These are phyloP conservation scores for Mediolabrus comicus DNA, from an alignment of 108 stramenopile genomes.

Conservation along the genomic window DNA sequence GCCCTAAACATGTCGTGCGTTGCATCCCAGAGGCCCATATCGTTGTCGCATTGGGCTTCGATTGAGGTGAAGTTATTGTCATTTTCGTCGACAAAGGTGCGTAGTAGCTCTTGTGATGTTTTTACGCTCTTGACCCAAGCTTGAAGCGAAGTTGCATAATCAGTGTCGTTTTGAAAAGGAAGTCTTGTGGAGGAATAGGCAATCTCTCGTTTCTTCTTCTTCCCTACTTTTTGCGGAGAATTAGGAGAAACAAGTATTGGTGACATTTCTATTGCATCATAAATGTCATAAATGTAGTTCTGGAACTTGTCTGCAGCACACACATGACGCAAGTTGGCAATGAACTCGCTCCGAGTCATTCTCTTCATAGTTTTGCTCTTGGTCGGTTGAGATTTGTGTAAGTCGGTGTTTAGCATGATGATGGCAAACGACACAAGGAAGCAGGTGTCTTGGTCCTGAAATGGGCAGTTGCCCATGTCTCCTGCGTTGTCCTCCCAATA, in stretches of 20 bases:
- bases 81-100: constrained; percentile 66
- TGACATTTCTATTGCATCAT: constrained; percentile 74
- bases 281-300: constrained; percentile 75
- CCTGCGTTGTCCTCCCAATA: constrained; percentile 97
- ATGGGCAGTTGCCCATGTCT: constrained; percentile 71
- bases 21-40: constrained; percentile 40
- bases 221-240: constrained; percentile 7
- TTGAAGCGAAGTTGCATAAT: constrained; percentile 36
- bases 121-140: constrained; percentile 65
- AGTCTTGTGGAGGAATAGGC: constrained; percentile 10
- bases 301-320: constrained; percentile 64
- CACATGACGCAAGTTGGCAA: constrained; percentile 81
- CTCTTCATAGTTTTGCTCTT: constrained; percentile 59
- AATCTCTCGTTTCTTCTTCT: constrained; percentile 1
- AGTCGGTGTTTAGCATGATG: constrained; percentile 98
- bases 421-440: constrained; percentile 93
- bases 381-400: constrained; percentile 72
- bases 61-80: constrained; percentile 48
- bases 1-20: constrained; percentile 50
- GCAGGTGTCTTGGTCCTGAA: constrained; percentile 89
- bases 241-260: constrained; percentile 54
- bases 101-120: constrained; percentile 67
- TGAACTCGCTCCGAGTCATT: constrained; percentile 91
- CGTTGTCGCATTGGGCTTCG: constrained; percentile 36
- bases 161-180: constrained; percentile 31